Evolutionary conservation across 306 rosid species (phyloP).

Genomic region (Rosa chinensis): DNA sequence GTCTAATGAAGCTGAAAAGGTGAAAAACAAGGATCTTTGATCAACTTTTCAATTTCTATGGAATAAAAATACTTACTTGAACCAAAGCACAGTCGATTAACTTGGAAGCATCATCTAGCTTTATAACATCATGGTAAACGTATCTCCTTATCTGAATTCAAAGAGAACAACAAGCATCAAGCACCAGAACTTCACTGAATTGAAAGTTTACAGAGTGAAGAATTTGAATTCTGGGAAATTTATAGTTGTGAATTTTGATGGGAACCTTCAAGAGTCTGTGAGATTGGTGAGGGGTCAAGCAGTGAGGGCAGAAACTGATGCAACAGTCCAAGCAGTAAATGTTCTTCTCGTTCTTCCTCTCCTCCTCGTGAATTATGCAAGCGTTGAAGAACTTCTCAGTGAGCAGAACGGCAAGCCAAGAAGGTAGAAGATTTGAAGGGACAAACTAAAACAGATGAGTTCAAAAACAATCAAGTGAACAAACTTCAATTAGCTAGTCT

Average conservation of each 20-base stretch:
- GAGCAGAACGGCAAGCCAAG: slow-evolving; percentile 76
- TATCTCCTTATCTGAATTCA: slow-evolving; percentile 80
- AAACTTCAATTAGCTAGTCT: slow-evolving; percentile 11
- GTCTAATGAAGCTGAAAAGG: slow-evolving; percentile 6
- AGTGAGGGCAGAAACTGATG: slow-evolving; percentile 89
- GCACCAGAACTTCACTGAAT: background rate
- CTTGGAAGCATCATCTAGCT: slow-evolving; percentile 74
- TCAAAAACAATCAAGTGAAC: background rate
- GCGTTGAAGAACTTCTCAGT: slow-evolving; percentile 90
- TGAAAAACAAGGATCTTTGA: background rate
- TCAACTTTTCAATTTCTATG: background rate
- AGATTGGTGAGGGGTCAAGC: slow-evolving; percentile 64
- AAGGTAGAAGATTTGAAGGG: slow-evolving; percentile 47
- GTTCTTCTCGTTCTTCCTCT: slow-evolving; percentile 88
- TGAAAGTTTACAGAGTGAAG: background rate
- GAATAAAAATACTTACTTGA: slow-evolving; percentile 52
- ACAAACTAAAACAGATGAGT: slow-evolving; percentile 29
- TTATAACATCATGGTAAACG: slow-evolving; percentile 74
- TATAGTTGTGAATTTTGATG: background rate
- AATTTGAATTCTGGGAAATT: background rate
- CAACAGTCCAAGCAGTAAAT: slow-evolving; percentile 86
- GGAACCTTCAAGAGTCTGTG: slow-evolving; percentile 84
- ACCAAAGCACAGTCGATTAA: slow-evolving; percentile 71
- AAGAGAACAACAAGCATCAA: background rate
- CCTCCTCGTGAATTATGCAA: slow-evolving; percentile 78